Evolutionary conservation across 169 alveolate species (phyloP).

Genomic region (Fabrea salina): DNA sequence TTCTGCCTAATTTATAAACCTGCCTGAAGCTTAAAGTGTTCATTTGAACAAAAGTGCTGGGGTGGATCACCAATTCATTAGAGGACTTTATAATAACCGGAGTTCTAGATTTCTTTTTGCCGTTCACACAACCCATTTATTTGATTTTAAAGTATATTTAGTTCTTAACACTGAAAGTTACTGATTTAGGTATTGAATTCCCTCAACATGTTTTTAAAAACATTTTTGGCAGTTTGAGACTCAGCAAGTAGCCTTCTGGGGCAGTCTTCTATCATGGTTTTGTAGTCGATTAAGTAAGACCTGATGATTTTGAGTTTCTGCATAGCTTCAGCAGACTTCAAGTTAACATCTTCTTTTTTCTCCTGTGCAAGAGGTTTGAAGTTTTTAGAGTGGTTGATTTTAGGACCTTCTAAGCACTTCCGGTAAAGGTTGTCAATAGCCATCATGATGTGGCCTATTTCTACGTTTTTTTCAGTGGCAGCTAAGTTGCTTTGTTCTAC

Average conservation of each 20-base stretch:
- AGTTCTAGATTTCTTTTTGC: too few species aligned
- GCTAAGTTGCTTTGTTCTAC: background rate
- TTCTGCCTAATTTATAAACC: background rate
- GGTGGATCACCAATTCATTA: background rate
- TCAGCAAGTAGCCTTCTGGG: background rate
- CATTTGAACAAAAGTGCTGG: background rate
- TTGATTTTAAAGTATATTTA: too few species aligned
- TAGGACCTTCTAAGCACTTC: constrained; percentile 14
- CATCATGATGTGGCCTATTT: constrained; percentile 29
- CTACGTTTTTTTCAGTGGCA: constrained; percentile 11
- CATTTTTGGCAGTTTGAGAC: too few species aligned
- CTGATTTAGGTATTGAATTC: too few species aligned
- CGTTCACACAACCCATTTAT: too few species aligned
- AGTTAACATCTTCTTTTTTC: background rate
- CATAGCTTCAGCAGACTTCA: background rate
- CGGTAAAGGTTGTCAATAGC: constrained; percentile 31
- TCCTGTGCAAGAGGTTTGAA: background rate
- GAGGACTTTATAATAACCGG: too few species aligned
- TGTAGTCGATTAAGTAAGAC: constrained; percentile 17
- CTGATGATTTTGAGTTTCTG: constrained; percentile 16
- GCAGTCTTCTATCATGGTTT: background rate
- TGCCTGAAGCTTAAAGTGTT: background rate
- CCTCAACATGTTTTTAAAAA: too few species aligned
- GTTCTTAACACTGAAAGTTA: too few species aligned
- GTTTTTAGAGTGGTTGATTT: constrained; percentile 6